phyloP scores from a whole-genome alignment of 495 filamentous ascomycete genomes.

The Parathielavia appendiculata region DNA sequence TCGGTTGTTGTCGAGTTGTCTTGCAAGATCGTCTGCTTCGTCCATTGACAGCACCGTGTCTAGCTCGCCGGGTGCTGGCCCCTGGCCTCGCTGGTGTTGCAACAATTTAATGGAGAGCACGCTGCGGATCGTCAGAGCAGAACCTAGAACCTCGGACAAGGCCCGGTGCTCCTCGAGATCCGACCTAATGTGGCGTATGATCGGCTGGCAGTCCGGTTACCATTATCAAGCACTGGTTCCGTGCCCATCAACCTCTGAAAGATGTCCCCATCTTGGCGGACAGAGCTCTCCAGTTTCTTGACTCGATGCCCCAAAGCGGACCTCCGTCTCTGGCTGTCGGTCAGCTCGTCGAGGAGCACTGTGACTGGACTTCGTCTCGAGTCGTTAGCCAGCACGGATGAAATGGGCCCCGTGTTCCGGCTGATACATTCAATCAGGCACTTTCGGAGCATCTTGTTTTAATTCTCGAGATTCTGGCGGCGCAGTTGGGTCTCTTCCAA shows the following conservation, averaged over 20 bases:
- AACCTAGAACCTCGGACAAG: not conserved
- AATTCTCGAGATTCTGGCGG: not conserved
- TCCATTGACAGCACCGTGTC: not conserved
- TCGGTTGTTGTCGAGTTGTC: not conserved
- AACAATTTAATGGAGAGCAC: not conserved
- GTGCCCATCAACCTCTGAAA: not conserved
- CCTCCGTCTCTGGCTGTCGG: not conserved
- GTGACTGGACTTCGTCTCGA: not conserved
- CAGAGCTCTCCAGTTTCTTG: not conserved
- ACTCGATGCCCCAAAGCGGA: not conserved
- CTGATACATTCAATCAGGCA: not conserved
- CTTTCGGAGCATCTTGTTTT: not conserved
- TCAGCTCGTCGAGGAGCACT: not conserved
- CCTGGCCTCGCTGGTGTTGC: not conserved
- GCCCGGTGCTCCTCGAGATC: not conserved
- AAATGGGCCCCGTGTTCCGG: not conserved
- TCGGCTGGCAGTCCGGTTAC: not conserved
- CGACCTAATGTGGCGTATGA: not conserved
- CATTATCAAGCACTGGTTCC: not conserved
- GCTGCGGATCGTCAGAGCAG: not conserved
- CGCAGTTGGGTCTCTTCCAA: not conserved
- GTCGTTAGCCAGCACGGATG: not conserved
- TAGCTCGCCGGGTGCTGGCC: not conserved
- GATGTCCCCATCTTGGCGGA: not conserved
- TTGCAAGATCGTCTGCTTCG: not conserved